A percentile compares a stretch with the other conserved stretches of the same genome.
phyloP scores from a whole-genome alignment of 495 filamentous ascomycete species.

The Tuber brumale region DNA sequence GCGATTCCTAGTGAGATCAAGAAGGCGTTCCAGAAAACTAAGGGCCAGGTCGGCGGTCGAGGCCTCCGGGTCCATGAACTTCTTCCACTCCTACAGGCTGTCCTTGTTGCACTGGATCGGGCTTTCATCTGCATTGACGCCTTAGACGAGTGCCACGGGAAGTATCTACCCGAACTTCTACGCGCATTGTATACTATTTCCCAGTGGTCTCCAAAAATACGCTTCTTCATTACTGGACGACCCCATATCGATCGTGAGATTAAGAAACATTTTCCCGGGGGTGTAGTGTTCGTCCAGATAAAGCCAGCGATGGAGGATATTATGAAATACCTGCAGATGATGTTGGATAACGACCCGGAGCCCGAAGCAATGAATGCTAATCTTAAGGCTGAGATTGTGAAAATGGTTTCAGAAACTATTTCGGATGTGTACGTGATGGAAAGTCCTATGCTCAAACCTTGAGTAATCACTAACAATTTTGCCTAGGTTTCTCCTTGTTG shows the following conservation, averaged over 20 bases:
- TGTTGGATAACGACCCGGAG: background rate
- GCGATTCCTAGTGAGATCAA: background rate
- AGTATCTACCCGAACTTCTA: background rate
- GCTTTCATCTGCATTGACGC: background rate
- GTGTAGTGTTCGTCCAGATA: background rate
- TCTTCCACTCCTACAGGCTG: background rate
- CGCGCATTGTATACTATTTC: background rate
- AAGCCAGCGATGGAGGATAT: background rate
- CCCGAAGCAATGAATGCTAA: background rate
- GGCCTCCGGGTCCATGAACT: background rate
- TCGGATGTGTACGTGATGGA: background rate
- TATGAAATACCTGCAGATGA: background rate
- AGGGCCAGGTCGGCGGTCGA: background rate
- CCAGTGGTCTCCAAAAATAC: background rate
- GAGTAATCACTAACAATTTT: background rate
- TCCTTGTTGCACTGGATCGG: background rate
- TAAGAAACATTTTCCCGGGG: background rate
- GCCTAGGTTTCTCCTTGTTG: background rate
- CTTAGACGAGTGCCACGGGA: background rate
- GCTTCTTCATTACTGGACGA: background rate
- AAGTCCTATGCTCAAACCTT: background rate
- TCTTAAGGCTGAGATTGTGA: background rate
- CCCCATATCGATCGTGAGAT: background rate
- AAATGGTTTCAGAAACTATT: background rate
- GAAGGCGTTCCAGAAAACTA: background rate